phyloP scores from a whole-genome alignment of 192 early-diverging fungal genomes.

The Coemansia sp. region DNA sequence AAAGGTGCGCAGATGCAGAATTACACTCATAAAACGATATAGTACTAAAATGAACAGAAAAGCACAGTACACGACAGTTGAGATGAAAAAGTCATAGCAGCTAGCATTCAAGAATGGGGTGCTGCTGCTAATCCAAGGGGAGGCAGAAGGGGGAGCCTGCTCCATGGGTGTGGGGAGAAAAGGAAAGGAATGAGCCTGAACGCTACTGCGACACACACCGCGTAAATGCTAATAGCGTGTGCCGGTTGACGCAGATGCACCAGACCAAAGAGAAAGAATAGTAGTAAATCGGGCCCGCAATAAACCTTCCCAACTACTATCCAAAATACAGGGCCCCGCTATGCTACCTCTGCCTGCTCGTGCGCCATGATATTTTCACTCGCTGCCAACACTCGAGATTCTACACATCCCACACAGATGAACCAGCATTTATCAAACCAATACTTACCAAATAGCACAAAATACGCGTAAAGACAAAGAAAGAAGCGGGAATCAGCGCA shows the following conservation, averaged over 20 bases:
- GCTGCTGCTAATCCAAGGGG: neutral
- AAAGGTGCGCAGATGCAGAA: neutral
- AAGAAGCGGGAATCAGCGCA: neutral
- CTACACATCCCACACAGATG: neutral
- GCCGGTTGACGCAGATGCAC: neutral
- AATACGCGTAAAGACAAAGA: neutral
- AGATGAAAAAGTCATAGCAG: neutral
- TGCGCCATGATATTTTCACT: neutral
- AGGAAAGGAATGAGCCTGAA: neutral
- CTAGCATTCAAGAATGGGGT: slow-evolving; percentile 1
- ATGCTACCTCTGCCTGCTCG: neutral
- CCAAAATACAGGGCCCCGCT: neutral
- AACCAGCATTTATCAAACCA: neutral
- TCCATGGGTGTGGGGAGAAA: neutral
- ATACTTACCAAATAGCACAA: slow-evolving; percentile 3
- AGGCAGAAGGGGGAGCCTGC: neutral
- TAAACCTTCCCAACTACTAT: neutral
- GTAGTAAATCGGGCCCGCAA: neutral
- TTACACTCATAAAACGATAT: slow-evolving; percentile 1
- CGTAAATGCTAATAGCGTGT: neutral
- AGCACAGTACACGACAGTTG: neutral
- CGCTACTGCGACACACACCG: neutral
- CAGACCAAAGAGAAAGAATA: neutral
- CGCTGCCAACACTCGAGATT: neutral
- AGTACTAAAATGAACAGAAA: neutral